These are phyloP conservation scores for Backusella liffmaniae DNA, from an alignment of 192 early-diverging fungal species.

Conservation along the genomic window DNA sequence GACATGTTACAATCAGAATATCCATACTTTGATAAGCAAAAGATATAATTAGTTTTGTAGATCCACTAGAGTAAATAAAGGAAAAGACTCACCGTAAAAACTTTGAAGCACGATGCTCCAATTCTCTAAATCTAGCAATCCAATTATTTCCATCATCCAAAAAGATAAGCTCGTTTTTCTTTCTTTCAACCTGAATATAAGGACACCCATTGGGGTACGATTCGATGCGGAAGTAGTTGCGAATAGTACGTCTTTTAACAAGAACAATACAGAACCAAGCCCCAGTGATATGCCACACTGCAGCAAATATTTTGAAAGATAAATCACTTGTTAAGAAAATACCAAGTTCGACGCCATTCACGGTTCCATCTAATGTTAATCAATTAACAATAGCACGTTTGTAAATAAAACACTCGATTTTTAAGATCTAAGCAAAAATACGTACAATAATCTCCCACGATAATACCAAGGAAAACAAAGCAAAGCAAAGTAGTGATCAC, in stretches of 20 bases:
- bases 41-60: not conserved
- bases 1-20: conserved; percentile 41
- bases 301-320: conserved; percentile 62
- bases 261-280: conserved; percentile 65
- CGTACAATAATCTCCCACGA: conserved; percentile 78
- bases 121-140: conserved; percentile 37
- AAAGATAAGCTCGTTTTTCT: conserved; percentile 47
- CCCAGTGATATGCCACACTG: conserved; percentile 70
- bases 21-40: conserved; percentile 19
- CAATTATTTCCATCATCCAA: conserved; percentile 49
- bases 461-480: conserved; percentile 60
- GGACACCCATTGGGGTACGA: conserved; percentile 42
- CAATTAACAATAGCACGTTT: not conserved
- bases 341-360: conserved; percentile 46
- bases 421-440: not conserved
- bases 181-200: conserved; percentile 56
- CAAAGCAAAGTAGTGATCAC: conserved; percentile 60
- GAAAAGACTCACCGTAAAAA: conserved; percentile 27
- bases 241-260: conserved; percentile 39
- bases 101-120: conserved; percentile 25
- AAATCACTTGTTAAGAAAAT: conserved; percentile 62
- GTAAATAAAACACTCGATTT: not conserved
- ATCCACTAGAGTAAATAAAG: not conserved
- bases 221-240: conserved; percentile 71
- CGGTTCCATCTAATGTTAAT: conserved; percentile 41